These are phyloP conservation scores for Kokia cookei DNA, from an alignment of 441 rosid genomes.

Conservation along the genomic window DNA sequence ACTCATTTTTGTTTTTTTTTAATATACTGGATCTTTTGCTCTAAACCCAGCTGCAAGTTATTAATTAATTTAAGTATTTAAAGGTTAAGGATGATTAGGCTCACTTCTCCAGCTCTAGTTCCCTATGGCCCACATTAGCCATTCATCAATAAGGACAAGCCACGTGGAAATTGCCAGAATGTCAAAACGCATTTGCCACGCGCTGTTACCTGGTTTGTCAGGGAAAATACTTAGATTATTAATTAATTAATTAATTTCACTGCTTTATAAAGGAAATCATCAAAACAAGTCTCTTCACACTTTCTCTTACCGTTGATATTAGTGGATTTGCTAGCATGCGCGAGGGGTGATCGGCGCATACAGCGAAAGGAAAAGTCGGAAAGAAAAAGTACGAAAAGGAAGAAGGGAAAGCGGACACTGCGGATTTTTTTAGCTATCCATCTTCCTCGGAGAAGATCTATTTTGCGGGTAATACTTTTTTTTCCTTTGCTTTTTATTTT, in stretches of 20 bases:
- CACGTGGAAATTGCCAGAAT: not conserved
- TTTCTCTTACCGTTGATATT: not conserved
- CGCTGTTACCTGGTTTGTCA: not conserved
- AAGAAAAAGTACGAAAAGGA: not conserved
- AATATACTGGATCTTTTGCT: not conserved
- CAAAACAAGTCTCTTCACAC: not conserved
- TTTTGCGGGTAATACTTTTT: not conserved
- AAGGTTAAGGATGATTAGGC: not conserved
- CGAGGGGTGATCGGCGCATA: constrained; percentile 20
- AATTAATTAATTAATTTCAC: not conserved
- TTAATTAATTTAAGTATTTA: not conserved
- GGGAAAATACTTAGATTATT: not conserved
- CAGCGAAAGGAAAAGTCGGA: not conserved
- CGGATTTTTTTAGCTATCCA: constrained; percentile 34
- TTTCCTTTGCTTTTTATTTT: not conserved
- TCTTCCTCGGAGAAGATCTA: constrained; percentile 22
- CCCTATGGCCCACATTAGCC: not conserved
- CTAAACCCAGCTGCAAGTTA: not conserved
- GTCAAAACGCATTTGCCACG: not conserved
- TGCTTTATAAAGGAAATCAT: not conserved
- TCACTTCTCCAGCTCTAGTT: not conserved
- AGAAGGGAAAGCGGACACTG: constrained; percentile 15
- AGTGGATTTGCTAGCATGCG: constrained; percentile 27
- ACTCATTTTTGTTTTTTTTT: too few relatives aligned
- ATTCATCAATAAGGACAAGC: not conserved